Evolutionary conservation across 1,284 basidiomycete species (phyloP), one percentile per base, ranked within the genome.

Genomic region (Rhizopogon parksii): DNA sequence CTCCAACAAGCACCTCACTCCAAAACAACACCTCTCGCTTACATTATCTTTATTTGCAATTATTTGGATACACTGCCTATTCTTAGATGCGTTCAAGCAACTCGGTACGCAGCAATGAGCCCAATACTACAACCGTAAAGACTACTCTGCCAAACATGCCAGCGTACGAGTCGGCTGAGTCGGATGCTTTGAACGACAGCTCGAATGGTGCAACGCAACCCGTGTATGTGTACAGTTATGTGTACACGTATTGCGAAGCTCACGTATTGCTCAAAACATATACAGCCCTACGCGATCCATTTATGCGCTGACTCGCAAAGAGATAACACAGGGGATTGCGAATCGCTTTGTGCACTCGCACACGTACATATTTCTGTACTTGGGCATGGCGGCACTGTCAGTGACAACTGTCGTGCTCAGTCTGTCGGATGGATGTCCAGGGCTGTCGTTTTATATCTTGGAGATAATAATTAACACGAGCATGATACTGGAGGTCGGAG

Each of bases 401-500:
- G 77, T 93, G 49, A 85, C 91, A 4, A 96, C 94, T 0, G 88
- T 96, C 48, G 79, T 90, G n/a, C 76, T 97, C 47, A 93, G 91
- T 65, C 68, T 96, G 45, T 76, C 77, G 45, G 83, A 88, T 56
- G 88, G 80, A 30, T 91, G 88, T 59, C 88, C 88, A 8, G 85
- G 83, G 6, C 62, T 84, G 9, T 71, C 89, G 2, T 96, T 96
- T 75, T 95, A 93, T 67, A 74, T 95, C 32, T 76, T 97, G 58
- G 94, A 97, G 68, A 72, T 96, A 45, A 83, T 96, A 63, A 82
- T 97, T 66, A 97, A 97, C 63, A 75, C 79, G 0, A 77, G 91
- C 6, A 95, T 97, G 94, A 95, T 97, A 52, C 68, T 87, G 19
- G 94, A 97, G 72, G 94, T 97, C 14, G 76, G 77, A 1, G 87